Evolutionary conservation across 179 eudicot species (phyloP), one percentile per base, ranked within the genome.

Genomic region (Pouteria campechiana): DNA sequence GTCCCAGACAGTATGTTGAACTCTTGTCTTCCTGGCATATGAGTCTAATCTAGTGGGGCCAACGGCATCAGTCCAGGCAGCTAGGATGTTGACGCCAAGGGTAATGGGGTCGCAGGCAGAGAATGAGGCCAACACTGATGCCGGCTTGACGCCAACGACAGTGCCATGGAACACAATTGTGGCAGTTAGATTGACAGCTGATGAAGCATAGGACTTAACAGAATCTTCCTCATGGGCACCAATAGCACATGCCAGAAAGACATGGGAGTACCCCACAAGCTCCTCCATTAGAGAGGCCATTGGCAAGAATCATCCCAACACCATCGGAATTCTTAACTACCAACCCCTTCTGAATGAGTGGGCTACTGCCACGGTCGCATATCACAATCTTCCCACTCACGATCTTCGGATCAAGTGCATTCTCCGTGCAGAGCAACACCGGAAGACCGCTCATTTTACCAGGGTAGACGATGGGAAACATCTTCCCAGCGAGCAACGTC

Each of bases 301-400:
- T 88, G 21, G 82, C 41, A 41, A 88, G 49, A 30, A 88, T 78
- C 97, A 88, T 88, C 19, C 97, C 94, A 3, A 80, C 46, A 0
- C 97, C 97, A 1, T 94, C 97, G 0, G 97, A 92, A 17, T 80
- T 74, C 52, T 83, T 88, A 50, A 88, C 97, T 9, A 88, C 84
- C 57, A 75, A 73, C 2, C 97, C 97, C 65, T 83, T 88, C 37
- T 88, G 88, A 11, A 88, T 94, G 21, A 94, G 71, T 1, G 94
- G 92, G 41, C 70, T 83, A 21, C 83, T 80, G 1, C 97, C 97
- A 8, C 97, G 60, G 44, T 88, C 94, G 29, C 97, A 88, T 17
- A 88, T 73, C 12, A 88, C 97, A 3, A 88, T 78, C 30, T 88
- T 88, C 1, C 94, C 94, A 3, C 57, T 48, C 0, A 83, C 88